Percentiles rank a stretch among this genome's conserved stretches.
These are phyloP conservation scores for Combretum micranthum DNA, from an alignment of 345 rosid genomes.

Conservation along the genomic window DNA sequence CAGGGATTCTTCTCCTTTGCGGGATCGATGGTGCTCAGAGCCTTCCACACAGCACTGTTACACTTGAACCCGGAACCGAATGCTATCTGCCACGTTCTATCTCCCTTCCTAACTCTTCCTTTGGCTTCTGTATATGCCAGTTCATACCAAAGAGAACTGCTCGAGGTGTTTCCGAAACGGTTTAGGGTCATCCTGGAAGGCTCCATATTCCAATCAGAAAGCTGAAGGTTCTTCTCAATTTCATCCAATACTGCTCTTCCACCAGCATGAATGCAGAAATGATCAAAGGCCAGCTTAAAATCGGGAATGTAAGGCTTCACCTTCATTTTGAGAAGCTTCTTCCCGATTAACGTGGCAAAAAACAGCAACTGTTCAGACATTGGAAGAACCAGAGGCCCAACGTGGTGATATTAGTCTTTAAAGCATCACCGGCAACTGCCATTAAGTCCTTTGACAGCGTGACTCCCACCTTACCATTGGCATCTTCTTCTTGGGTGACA, in stretches of 20 bases:
- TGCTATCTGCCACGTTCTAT: slow-evolving; percentile 56
- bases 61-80: slow-evolving; percentile 58
- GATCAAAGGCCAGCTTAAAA: slow-evolving; percentile 56
- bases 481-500: slow-evolving; percentile 48
- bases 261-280: slow-evolving; percentile 51
- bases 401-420: slow-evolving; percentile 59
- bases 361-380: slow-evolving; percentile 48
- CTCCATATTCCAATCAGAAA: slow-evolving; percentile 48
- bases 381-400: slow-evolving; percentile 48
- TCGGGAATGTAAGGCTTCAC: slow-evolving; percentile 60
- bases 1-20: not conserved
- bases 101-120: slow-evolving; percentile 52
- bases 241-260: slow-evolving; percentile 61
- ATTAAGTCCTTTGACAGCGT: slow-evolving; percentile 43
- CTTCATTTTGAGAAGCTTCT: slow-evolving; percentile 43
- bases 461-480: slow-evolving; percentile 39
- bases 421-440: slow-evolving; percentile 57
- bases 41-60: slow-evolving; percentile 56
- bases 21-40: slow-evolving; percentile 3
- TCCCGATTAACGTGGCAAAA: slow-evolving; percentile 40
- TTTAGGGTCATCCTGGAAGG: slow-evolving; percentile 53
- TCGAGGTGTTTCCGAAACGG: slow-evolving; percentile 55
- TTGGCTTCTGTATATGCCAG: slow-evolving; percentile 54
- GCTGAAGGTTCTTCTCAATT: slow-evolving; percentile 55
- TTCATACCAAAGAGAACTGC: slow-evolving; percentile 55